Evolutionary conservation across 2,329 filamentous ascomycete genomes (phyloP).

Genomic region (Aspergillus cejpii): DNA sequence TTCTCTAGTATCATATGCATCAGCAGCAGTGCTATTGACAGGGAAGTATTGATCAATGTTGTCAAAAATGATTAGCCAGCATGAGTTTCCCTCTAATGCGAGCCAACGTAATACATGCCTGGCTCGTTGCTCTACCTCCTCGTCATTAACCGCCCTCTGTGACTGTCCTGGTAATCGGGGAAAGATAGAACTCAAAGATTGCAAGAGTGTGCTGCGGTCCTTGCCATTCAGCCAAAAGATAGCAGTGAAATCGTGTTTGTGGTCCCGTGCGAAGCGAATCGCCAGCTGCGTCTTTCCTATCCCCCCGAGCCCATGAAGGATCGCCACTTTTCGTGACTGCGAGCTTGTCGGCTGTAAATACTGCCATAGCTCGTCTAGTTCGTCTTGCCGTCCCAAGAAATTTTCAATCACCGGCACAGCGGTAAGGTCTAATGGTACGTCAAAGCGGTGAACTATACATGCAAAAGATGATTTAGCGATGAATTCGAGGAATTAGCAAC

Average conservation of each 20-base stretch:
- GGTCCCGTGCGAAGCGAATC: conserved; percentile 17
- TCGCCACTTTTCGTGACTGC: conserved; percentile 9
- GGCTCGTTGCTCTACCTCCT: conserved; percentile 13
- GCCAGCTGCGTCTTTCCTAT: conserved; percentile 2
- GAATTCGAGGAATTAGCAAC: not conserved
- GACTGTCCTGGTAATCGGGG: conserved; percentile 11
- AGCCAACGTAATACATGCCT: conserved; percentile 14
- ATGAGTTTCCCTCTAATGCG: conserved; percentile 8
- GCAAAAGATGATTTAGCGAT: too few species aligned
- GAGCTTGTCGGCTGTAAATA: not conserved
- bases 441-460: not conserved
- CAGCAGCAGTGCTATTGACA: too few species aligned
- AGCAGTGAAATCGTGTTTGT: conserved; percentile 18
- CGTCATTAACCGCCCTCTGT: conserved; percentile 3
- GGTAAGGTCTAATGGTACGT: too few species aligned
- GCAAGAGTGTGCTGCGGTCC: conserved; percentile 13
- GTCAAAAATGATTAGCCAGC: conserved; percentile 28
- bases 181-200: conserved; percentile 16
- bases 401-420: too few species aligned
- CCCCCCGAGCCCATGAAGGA: conserved; percentile 9
- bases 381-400: too few species aligned
- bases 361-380: not conserved
- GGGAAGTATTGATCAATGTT: conserved; percentile 23
- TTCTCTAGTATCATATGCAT: too few species aligned
- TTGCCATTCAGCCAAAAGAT: conserved; percentile 26